Evolutionary conservation across 495 filamentous ascomycete species (phyloP), one percentile per base, ranked within the genome.

Genomic region (Bryoglossum gracile): DNA sequence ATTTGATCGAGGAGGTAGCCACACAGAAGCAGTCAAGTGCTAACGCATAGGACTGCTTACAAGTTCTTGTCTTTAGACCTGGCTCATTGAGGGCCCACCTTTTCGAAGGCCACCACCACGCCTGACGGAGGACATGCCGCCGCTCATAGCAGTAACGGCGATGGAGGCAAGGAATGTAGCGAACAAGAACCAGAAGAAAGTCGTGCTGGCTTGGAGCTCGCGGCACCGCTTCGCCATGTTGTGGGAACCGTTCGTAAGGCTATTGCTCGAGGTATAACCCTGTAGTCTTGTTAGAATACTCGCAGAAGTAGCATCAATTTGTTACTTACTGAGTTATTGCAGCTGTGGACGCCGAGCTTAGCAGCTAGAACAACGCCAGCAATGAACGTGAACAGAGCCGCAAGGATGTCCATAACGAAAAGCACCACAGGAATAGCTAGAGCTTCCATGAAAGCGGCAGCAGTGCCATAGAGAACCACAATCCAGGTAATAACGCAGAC

Each of bases 151-250:
- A 0, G 73, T 77, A 32, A 84, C 56, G 36, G 77, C 55, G 16
- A 76, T 50, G 2, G 78, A 78, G 14, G 63, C 76, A 47, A 69
- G 66, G 60, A 72, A 87, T 0, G 77, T 61, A 16, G 71, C 76
- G 70, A 82, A 86, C 44, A 70, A 76, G 65, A 87, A 85, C 79
- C 79, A 87, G 50, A 86, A 70, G 72, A 87, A 87, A 0, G 83
- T 82, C 26, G 64, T 70, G 3, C 74, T 67, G 4, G 83, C 83
- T 66, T 87, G 81, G 8, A 80, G 77, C 61, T 87, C 82, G 33
- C 69, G 80, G 65, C 83, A 87, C 55, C 81, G 73, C 65, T 80
- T 79, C 9, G 48, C 21, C 19, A 55, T 65, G 60, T 82, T 62
- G 50, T 46, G 11, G 0, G 79, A 72, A 57, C 81, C 79, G 54